Evolutionary conservation across 2,329 filamentous ascomycete genomes (phyloP), one percentile per base, ranked within the genome.

Genomic region (Lojkania enalia): DNA sequence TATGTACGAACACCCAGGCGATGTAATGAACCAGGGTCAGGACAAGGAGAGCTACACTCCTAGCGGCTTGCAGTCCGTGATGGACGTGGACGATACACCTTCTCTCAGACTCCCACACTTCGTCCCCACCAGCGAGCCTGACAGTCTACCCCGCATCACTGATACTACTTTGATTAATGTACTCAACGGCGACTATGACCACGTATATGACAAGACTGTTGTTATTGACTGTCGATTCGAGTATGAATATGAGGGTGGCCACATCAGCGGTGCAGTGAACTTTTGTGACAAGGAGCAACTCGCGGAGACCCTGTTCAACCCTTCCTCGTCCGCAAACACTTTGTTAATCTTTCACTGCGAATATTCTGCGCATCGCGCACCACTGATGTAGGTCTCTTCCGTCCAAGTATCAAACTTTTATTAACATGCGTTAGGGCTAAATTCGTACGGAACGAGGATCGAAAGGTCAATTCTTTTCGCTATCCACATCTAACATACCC

Each of bases 151-250:
- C 41, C 85, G 94, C 54, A 96, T 99, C 63, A 83, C 84, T 44
- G 85, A 86, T 64, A 79, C 84, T 38, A 96, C 90, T 2, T 80
- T 99, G 67, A 74, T 96, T 44, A 82, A 90, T n/a, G 81, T 99
- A 25, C 78, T 99, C 50, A 87, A 96, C 69, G 90, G 90, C 49
- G 86, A 88, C 58, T 96, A 85, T 72, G 82, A 84, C 60, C 78
- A 85, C 19, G 71, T 82, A 18, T 97, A 88, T 68, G 84, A 90
- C 48, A 82, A 91, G 66, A 85, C 89, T 67, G 82, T 95, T 71
- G 80, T 99, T 62, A 86, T 99, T 61, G 94, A 99, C 71, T 99
- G 94, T 70, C 88, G 94, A 15, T 99, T 99, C 67, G 94, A 99
- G 77, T 99, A 99, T 70, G 94, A 99, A 73, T 99, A 95, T 67